Evolutionary conservation across 2,329 filamentous ascomycete species (phyloP).

Genomic region (Cadophora sp.): DNA sequence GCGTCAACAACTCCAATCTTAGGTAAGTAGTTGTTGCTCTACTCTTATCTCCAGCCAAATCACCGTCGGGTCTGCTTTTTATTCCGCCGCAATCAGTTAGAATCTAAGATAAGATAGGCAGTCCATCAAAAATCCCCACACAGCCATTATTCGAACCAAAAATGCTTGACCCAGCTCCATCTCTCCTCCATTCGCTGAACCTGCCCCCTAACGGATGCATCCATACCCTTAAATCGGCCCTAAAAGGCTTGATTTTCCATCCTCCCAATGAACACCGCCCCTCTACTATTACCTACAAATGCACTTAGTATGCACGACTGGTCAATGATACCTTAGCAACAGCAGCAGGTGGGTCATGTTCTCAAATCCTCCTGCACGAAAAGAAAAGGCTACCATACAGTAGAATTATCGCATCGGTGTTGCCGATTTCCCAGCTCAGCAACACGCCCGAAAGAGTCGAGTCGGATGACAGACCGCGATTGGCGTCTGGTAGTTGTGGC

Average conservation of each 20-base stretch:
- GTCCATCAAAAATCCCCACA: too few relatives aligned
- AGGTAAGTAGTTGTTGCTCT: too few relatives aligned
- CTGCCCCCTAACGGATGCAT: not conserved
- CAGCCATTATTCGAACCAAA: not conserved
- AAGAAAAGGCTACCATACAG: not conserved
- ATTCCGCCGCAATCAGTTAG: too few relatives aligned
- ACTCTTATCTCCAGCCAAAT: too few relatives aligned
- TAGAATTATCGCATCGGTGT: constrained; percentile 1
- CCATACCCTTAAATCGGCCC: not conserved
- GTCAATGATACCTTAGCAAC: not conserved
- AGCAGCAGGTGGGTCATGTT: too few relatives aligned
- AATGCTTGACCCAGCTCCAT: not conserved
- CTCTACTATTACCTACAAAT: too few relatives aligned
- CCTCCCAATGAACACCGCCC: not conserved
- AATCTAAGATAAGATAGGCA: too few relatives aligned
- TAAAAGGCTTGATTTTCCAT: constrained; percentile 12
- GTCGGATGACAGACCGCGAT: not conserved
- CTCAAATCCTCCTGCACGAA: not conserved
- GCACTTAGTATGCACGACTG: not conserved
- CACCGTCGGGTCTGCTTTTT: too few relatives aligned
- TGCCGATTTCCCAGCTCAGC: not conserved
- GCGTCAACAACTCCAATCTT: too few relatives aligned
- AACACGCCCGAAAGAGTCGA: not conserved
- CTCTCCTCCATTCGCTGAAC: not conserved
- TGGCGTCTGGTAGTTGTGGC: constrained; percentile 8